Evolutionary conservation across 2,329 filamentous ascomycete genomes (phyloP), one percentile per base, ranked within the genome.

Genomic region (Colletotrichum viniferum): DNA sequence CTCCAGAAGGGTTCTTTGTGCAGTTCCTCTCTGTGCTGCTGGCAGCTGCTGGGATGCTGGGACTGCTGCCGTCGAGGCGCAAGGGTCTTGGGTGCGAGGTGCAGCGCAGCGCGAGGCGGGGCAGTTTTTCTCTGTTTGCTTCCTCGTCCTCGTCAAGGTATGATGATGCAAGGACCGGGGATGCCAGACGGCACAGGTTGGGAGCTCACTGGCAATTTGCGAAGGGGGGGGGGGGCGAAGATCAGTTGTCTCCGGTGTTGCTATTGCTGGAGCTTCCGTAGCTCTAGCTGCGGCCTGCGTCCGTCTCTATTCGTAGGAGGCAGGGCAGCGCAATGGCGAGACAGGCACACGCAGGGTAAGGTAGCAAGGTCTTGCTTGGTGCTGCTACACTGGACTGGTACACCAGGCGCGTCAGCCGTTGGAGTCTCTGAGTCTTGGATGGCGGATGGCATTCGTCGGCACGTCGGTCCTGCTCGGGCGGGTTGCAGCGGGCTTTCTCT

Each of bases 381-480:
- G 65, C 34, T 71, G 65, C 34, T 71, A 72, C 52, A 32, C 34
- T 70, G 64, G 26, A 32, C 34, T 70, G 64, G 26, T 71, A 71
- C 52, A 34, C 43, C 73, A 62, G 32, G 61, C 62, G 73, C 69
- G 69, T 63, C 69, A 67, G 56, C 69, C 62, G 72, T 62, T 56
- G 28, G 16, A 73, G 63, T 62, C 28, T 32, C 4, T 43, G 18
- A 1, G 18, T 48, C 61, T 18, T 60, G 10, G 26, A 60, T 21
- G 43, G 43, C 10, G 2, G 56, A 60, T 60, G 24, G n/a, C 14
- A 62, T 36, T 62, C n/a, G 26, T 43, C 32, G 32, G 34, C 61
- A 43, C 13, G 21, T 52, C 62, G 62, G 62, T 48, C 36, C n/a
- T 48, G 34, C 36, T 52, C 38, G 62, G 62, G 38, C 62, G 36